A percentile compares a stretch with the other conserved stretches of the same genome.
Evolutionary conservation across 2,329 filamentous ascomycete species (phyloP).

Genomic region (Didymella sp.): DNA sequence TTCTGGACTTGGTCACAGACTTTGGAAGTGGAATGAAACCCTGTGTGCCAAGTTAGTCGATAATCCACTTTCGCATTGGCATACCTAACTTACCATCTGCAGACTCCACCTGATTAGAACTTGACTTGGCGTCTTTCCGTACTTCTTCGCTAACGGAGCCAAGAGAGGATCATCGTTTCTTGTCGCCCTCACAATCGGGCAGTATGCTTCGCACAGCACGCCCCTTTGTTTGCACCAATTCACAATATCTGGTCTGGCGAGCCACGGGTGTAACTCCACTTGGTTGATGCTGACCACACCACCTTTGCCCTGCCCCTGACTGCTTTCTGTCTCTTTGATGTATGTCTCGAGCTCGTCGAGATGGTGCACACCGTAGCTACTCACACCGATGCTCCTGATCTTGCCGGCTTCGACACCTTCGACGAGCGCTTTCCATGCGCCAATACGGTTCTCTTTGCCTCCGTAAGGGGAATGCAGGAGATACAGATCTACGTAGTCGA

Average conservation of each 20-base stretch:
- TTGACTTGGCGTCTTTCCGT: conserved; percentile 65
- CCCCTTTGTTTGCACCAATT: conserved; percentile 71
- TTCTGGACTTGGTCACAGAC: conserved; percentile 65
- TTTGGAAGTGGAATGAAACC: conserved; percentile 69
- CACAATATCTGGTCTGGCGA: conserved; percentile 77
- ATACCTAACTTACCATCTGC: conserved; percentile 39
- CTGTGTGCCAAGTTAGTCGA: conserved; percentile 40
- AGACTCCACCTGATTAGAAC: conserved; percentile 66
- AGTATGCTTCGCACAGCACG: conserved; percentile 58
- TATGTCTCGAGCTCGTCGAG: conserved; percentile 61
- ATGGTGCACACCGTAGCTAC: conserved; percentile 64
- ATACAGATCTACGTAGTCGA: conserved; percentile 72
- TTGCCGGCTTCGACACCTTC: conserved; percentile 61
- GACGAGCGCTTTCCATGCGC: conserved; percentile 62
- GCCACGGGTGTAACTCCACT: conserved; percentile 86
- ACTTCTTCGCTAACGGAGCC: conserved; percentile 60
- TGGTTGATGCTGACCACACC: conserved; percentile 84
- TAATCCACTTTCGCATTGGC: too few relatives aligned
- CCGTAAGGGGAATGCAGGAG: conserved; percentile 63
- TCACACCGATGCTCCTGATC: conserved; percentile 61
- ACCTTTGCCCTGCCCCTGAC: conserved; percentile 67
- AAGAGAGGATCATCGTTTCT: conserved; percentile 62
- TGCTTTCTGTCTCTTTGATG: conserved; percentile 68
- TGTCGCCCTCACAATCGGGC: conserved; percentile 53
- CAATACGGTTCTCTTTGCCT: conserved; percentile 57